These are phyloP conservation scores for Penicillium flavigenum DNA, from an alignment of 495 filamentous ascomycete genomes.

Conservation along the genomic window DNA sequence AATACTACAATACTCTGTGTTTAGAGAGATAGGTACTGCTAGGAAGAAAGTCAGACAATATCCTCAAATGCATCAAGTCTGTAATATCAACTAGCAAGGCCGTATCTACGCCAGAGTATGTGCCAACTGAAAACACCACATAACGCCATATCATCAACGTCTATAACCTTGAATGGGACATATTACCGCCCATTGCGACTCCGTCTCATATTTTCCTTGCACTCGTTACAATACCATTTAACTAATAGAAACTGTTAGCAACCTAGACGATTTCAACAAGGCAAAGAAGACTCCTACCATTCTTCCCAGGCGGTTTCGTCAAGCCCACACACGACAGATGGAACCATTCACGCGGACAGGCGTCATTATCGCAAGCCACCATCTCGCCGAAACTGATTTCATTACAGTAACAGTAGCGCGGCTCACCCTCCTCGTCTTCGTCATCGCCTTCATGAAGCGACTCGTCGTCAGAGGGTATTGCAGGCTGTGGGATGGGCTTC, in stretches of 20 bases:
- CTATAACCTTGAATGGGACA: not conserved
- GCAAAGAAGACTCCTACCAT: slow-evolving; percentile 61
- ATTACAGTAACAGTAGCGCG: slow-evolving; percentile 90
- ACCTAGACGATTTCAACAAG: slow-evolving; percentile 5
- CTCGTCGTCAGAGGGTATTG: slow-evolving; percentile 48
- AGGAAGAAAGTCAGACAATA: not conserved
- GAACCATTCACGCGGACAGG: slow-evolving; percentile 92
- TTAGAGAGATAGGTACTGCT: not conserved
- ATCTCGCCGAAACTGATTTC: slow-evolving; percentile 93
- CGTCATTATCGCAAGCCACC: slow-evolving; percentile 93
- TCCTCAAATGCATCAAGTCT: not conserved
- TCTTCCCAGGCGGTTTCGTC: slow-evolving; percentile 77
- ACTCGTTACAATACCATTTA: slow-evolving; percentile 91
- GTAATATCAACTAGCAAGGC: slow-evolving; percentile 2
- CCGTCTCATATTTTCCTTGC: slow-evolving; percentile 68
- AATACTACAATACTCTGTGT: not conserved
- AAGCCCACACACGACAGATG: slow-evolving; percentile 90
- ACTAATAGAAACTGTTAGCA: slow-evolving; percentile 50
- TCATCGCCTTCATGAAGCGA: slow-evolving; percentile 60
- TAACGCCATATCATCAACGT: slow-evolving; percentile 10
- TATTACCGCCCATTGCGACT: slow-evolving; percentile 44
- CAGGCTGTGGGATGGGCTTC: slow-evolving; percentile 47
- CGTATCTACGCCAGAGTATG: not conserved
- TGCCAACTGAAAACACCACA: not conserved
- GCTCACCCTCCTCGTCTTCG: slow-evolving; percentile 78